A percentile compares a stretch with the other conserved stretches of the same genome.
phyloP scores from a whole-genome alignment of 202 grass and related monocot species.

The Carex arenaria region DNA sequence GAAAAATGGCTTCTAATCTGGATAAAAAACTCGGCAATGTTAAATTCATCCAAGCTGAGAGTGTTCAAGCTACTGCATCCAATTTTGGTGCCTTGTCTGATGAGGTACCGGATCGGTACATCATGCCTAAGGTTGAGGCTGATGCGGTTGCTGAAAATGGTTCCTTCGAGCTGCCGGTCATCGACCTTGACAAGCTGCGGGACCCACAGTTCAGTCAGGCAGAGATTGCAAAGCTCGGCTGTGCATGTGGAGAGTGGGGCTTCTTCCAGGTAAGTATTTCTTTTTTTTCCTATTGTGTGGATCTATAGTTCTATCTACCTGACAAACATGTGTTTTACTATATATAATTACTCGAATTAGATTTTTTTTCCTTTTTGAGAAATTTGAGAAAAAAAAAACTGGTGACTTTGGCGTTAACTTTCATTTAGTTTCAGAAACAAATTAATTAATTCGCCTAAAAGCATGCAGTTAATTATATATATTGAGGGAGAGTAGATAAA shows the following conservation, averaged over 20 bases:
- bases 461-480: too few species aligned
- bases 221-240: conserved; percentile 37
- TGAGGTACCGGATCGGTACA: conserved; percentile 34
- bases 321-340: too few species aligned
- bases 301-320: neutral
- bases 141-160: conserved; percentile 1
- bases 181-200: conserved; percentile 42
- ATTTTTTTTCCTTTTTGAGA: neutral
- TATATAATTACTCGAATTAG: too few species aligned
- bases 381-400: too few species aligned
- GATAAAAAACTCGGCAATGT: neutral
- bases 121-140: conserved; percentile 30
- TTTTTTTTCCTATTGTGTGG: neutral
- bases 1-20: neutral
- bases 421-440: neutral
- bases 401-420: neutral
- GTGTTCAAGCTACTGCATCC: conserved; percentile 45
- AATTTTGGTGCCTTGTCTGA: neutral
- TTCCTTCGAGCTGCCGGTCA: conserved; percentile 22
- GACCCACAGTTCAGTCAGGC: conserved; percentile 30
- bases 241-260: conserved; percentile 48
- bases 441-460: too few species aligned
- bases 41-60: conserved; percentile 28
- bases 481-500: too few species aligned
- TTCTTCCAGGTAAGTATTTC: conserved; percentile 46